Conservation (phyloP, 805 yeast species). For the Maudiozyma pseudohumilis region DNA sequence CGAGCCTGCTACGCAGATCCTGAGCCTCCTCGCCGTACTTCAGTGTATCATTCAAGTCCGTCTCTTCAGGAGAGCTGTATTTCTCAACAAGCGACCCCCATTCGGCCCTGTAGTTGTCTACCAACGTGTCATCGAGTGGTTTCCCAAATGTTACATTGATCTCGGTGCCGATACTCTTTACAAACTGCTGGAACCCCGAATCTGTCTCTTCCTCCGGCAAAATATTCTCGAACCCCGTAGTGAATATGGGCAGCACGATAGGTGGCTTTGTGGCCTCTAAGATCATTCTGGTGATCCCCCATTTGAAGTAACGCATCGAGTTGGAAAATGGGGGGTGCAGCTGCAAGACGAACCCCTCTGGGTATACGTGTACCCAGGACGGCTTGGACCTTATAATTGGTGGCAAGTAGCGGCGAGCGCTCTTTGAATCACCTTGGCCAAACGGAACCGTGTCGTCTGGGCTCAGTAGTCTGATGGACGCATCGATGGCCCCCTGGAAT, state of each 20-base stretch:
- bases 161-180: slow-evolving; percentile 56
- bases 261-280: slow-evolving; percentile 80
- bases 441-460: slow-evolving; percentile 50
- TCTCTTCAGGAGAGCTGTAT: slow-evolving; percentile 38
- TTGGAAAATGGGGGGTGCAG: slow-evolving; percentile 65
- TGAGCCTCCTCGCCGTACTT: slow-evolving; percentile 56
- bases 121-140: slow-evolving; percentile 48
- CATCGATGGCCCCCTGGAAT: slow-evolving; percentile 83
- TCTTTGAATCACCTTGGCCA: slow-evolving; percentile 9
- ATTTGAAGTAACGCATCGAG: slow-evolving; percentile 88
- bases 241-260: slow-evolving; percentile 74
- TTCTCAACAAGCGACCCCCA: slow-evolving; percentile 60
- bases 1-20: slow-evolving; percentile 57
- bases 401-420: slow-evolving; percentile 29
- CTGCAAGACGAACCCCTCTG: slow-evolving; percentile 91
- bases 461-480: slow-evolving; percentile 61
- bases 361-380: slow-evolving; percentile 90
- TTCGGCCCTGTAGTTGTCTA: slow-evolving; percentile 51
- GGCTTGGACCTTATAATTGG: slow-evolving; percentile 58
- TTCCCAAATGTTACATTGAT: slow-evolving; percentile 65
- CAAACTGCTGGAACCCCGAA: slow-evolving; percentile 44
- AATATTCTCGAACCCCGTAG: slow-evolving; percentile 77
- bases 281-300: slow-evolving; percentile 85
- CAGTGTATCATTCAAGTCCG: slow-evolving; percentile 52
- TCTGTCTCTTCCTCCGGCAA: slow-evolving; percentile 65